Evolutionary conservation across 129 eudicot genomes (phyloP), one percentile per base, ranked within the genome.

Genomic region (Calendula officinalis): DNA sequence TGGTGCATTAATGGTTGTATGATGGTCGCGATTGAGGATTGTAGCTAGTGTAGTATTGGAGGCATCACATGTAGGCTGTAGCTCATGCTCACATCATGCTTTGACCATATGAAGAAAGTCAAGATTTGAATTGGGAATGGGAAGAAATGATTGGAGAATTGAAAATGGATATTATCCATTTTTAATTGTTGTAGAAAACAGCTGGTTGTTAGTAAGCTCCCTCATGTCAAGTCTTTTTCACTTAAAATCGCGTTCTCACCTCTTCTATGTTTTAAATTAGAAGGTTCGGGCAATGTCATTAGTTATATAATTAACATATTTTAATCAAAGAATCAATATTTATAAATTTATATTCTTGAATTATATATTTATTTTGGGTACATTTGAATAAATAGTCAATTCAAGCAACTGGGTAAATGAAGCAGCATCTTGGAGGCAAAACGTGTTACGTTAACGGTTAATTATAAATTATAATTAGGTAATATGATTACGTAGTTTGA

Each of bases 131-230:
- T 43, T 40, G 53, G 62, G 16, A 54, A 62, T 60, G 61, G 60
- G 36, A 60, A 48, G 39, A 36, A 22, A 69, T 71, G 70, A 71
- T 71, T 42, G 69, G n/a, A 40, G 63, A 40, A 40, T 62, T 62
- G 76, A 51, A 43, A 71, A 64, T 71, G 22, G 33, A 13, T 62
- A 62, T 11, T 34, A 62, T 71, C 56, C 63, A 51, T 62, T 62
- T 61, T 71, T 4, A 34, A 41, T 38, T 16, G 43, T 40, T 61
- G 61, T 60, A 61, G 78, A 49, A 0, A 66, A 74, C 78, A 74
- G 78, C 78, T 73, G 78, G 72, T 44, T 73, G 66, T 55, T 73
- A 36, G 17, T 56, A 64, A 64, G 64, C 52, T 55, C 72, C 78
- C 78, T 64, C 4, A 64, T 30, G 45, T 43, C 15, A 32, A 22